Base-by-base conservation (phyloP, 768 basidiomycete genomes). In the Filobasidium wieringae region DNA sequence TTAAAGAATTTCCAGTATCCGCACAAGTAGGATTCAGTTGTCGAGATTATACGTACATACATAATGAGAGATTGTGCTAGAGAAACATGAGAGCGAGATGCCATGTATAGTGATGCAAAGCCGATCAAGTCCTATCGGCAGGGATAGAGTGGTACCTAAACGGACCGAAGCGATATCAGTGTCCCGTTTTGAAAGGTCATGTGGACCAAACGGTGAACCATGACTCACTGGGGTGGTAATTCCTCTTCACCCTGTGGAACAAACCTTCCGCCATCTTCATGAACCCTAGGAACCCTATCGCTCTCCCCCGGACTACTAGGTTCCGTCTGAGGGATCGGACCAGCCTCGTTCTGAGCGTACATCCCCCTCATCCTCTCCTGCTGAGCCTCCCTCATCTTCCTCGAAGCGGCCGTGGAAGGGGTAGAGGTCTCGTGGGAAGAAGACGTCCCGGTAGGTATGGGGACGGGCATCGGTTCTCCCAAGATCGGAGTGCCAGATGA, bases 201-300 rank as follows among this genome's bases (percentile, higher is more conserved):
- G 7, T 15, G n/a, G 4, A 17, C 11, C 30, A 53, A 8, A 11
- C 5, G 17, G 17, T 22, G n/a, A 27, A 2, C 17, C 51, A 43
- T 49, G 3, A 36, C 72, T 73, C 57, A 73, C 72, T 70, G 70
- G 19, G 72, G 72, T 11, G 72, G 72, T 31, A 73, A 62, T 58
- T 73, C 72, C 45, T 63, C 64, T 19, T 65, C 66, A 4, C 65
- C 64, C 37, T 63, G 58, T 6, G 59, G 59, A 14, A 55, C 30
- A 33, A 63, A 63, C 39, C 51, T 45, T n/a, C 69, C 69, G 15
- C 53, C 67, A 58, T 73, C 66, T 22, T 60, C 53, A 33, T 70
- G 66, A 2, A 70, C 68, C 59, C 64, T 17, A 67, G 63, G 15
- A 58, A 64, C 14, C 67, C 65, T 8, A 27, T 51, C 26, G 26